These are phyloP conservation scores for Silene vulgaris DNA, from an alignment of 179 eudicot genomes.

Conservation along the genomic window DNA sequence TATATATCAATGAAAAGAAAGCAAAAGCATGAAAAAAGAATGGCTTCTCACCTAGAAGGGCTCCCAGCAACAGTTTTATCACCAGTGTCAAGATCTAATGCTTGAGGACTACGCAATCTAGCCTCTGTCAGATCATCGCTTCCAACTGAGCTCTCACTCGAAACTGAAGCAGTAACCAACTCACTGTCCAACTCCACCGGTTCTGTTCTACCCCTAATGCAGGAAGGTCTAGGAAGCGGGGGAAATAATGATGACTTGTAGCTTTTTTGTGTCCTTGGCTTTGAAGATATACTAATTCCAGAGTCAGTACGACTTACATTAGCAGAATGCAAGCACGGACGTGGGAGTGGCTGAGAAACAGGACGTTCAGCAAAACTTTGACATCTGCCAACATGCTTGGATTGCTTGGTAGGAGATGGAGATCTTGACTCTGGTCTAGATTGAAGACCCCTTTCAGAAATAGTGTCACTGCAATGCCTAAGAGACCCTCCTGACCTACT, in stretches of 20 bases:
- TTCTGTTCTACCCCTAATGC: slow-evolving; percentile 60
- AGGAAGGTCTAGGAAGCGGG: slow-evolving; percentile 70
- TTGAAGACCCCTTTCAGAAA: slow-evolving; percentile 56
- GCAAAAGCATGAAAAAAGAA: neutral
- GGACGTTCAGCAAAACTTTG: slow-evolving; percentile 88
- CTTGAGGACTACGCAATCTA: slow-evolving; percentile 60
- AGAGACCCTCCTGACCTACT: slow-evolving; percentile 56
- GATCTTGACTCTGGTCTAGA: slow-evolving; percentile 76
- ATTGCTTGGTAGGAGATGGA: slow-evolving; percentile 71
- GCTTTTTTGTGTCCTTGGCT: slow-evolving; percentile 50
- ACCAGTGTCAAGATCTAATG: slow-evolving; percentile 64
- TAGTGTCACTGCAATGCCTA: slow-evolving; percentile 55
- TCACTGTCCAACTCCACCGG: slow-evolving; percentile 67
- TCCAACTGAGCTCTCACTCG: slow-evolving; percentile 71
- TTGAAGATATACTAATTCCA: slow-evolving; percentile 55
- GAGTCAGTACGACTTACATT: slow-evolving; percentile 66
- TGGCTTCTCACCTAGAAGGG: slow-evolving; percentile 65
- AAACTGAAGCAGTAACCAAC: slow-evolving; percentile 55
- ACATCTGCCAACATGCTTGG: slow-evolving; percentile 79
- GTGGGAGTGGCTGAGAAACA: slow-evolving; percentile 77
- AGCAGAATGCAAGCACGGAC: slow-evolving; percentile 55
- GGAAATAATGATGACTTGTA: slow-evolving; percentile 56
- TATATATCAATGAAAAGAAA: slow-evolving; percentile 6
- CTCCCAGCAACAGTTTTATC: slow-evolving; percentile 59
- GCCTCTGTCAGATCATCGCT: slow-evolving; percentile 80